phyloP scores from a whole-genome alignment of 371 early-diverging fungal genomes.

The Nematocida sp. region DNA sequence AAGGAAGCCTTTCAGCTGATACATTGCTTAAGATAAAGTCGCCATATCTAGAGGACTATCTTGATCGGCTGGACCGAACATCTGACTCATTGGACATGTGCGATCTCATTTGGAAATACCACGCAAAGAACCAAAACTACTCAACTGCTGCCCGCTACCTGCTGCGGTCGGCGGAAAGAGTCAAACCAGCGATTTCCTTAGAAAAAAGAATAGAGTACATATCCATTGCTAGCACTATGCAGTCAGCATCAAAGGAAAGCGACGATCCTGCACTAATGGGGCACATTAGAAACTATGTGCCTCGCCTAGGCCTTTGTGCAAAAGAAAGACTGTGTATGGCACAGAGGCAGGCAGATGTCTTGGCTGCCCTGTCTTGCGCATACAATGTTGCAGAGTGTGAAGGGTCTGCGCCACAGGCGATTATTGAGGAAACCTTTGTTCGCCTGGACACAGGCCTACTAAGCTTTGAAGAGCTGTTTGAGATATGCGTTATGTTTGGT shows the following conservation, averaged over 20 bases:
- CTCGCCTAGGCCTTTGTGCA: slow-evolving; percentile 19
- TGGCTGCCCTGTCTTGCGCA: slow-evolving; percentile 17
- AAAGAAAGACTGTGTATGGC: slow-evolving; percentile 51
- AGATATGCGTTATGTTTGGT: slow-evolving; percentile 51
- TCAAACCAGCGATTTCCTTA: slow-evolving; percentile 18
- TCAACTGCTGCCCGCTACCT: slow-evolving; percentile 43
- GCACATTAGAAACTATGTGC: slow-evolving; percentile 25
- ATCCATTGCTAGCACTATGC: slow-evolving; percentile 55
- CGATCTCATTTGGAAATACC: slow-evolving; percentile 60
- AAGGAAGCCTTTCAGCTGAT: slow-evolving; percentile 8
- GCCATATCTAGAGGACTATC: slow-evolving; percentile 53
- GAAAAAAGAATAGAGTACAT: slow-evolving; percentile 55
- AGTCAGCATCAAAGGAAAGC: background rate
- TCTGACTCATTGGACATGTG: slow-evolving; percentile 10
- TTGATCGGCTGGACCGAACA: slow-evolving; percentile 41
- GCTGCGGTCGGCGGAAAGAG: slow-evolving; percentile 30
- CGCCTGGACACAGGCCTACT: slow-evolving; percentile 47
- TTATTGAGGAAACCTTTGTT: slow-evolving; percentile 28
- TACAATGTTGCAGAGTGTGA: slow-evolving; percentile 4
- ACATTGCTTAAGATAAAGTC: slow-evolving; percentile 40
- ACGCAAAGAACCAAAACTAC: slow-evolving; percentile 48
- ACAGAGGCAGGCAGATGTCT: slow-evolving; percentile 47
- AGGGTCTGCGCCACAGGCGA: background rate
- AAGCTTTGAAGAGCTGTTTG: slow-evolving; percentile 59
- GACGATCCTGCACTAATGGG: slow-evolving; percentile 10